These are phyloP conservation scores for Hansenula sp. DNA, from an alignment of 1,139 yeast species.

Conservation along the genomic window DNA sequence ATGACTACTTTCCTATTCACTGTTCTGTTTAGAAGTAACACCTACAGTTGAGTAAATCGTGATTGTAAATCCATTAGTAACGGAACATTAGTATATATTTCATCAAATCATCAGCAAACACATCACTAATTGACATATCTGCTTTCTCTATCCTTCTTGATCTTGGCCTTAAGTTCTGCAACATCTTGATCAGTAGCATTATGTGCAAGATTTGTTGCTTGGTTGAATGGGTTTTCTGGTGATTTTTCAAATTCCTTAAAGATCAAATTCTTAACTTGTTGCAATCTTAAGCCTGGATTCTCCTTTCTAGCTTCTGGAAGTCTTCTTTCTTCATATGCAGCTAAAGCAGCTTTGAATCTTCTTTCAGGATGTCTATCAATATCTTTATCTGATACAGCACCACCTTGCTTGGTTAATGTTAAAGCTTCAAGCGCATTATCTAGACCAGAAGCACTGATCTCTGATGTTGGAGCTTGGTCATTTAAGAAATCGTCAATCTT, in stretches of 20 bases:
- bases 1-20: too few relatives aligned
- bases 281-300: conserved; percentile 75
- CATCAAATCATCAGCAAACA: not conserved
- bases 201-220: conserved; percentile 51
- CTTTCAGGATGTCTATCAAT: conserved; percentile 87
- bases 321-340: conserved; percentile 68
- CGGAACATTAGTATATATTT: too few relatives aligned
- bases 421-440: conserved; percentile 79
- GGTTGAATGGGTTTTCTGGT: conserved; percentile 83
- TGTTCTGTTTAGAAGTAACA: too few relatives aligned
- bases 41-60: not conserved
- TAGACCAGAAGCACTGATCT: conserved; percentile 68
- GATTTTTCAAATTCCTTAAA: conserved; percentile 81
- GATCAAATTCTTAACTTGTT: conserved; percentile 69
- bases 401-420: conserved; percentile 53
- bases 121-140: conserved; percentile 13
- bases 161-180: conserved; percentile 41
- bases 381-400: conserved; percentile 55
- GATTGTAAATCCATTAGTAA: too few relatives aligned
- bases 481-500: conserved; percentile 63
- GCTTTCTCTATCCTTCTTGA: conserved; percentile 43
- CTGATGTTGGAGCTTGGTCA: conserved; percentile 30
- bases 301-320: conserved; percentile 73
- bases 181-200: conserved; percentile 63
- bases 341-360: conserved; percentile 77